phyloP scores from a whole-genome alignment of 2,329 filamentous ascomycete species.

The Fusarium tjaetaba region DNA sequence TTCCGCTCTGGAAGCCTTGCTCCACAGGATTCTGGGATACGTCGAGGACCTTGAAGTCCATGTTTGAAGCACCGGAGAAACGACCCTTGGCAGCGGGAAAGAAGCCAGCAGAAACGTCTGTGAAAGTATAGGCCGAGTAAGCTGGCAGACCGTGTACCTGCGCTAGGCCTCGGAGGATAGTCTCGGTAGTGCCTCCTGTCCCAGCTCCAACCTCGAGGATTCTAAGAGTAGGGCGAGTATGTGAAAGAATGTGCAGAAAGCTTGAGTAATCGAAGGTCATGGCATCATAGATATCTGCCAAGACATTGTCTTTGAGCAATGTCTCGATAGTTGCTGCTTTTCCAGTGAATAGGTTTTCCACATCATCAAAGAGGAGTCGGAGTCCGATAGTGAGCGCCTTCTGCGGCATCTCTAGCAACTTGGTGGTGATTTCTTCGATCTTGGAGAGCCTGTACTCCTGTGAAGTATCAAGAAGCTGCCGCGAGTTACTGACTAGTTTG shows the following conservation, averaged over 20 bases:
- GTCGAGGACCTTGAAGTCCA: conserved; percentile 44
- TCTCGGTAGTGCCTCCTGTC: conserved; percentile 43
- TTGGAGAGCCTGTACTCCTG: neutral
- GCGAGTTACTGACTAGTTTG: conserved; percentile 47
- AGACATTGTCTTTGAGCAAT: neutral
- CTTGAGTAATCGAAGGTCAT: conserved; percentile 6
- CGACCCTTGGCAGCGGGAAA: conserved; percentile 42
- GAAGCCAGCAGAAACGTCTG: conserved; percentile 51
- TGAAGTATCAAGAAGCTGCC: neutral
- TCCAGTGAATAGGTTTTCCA: neutral
- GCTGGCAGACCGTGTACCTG: neutral
- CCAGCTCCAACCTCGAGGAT: conserved; percentile 53
- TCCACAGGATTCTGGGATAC: conserved; percentile 6
- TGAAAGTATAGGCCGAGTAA: conserved; percentile 50
- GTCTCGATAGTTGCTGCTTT: conserved; percentile 1
- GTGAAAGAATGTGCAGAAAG: conserved; percentile 15
- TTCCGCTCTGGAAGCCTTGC: conserved; percentile 31
- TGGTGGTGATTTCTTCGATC: neutral
- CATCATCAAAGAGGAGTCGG: conserved; percentile 1
- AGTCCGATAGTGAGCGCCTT: neutral
- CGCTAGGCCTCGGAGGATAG: neutral
- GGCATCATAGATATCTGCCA: neutral
- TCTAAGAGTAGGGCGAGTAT: conserved; percentile 48
- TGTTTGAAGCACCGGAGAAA: neutral
- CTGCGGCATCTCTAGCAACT: neutral